Percentiles rank a stretch among this genome's conserved stretches.
Conservation (phyloP, 2,329 filamentous ascomycete species). For the Ploettnerulaceae sp. region DNA sequence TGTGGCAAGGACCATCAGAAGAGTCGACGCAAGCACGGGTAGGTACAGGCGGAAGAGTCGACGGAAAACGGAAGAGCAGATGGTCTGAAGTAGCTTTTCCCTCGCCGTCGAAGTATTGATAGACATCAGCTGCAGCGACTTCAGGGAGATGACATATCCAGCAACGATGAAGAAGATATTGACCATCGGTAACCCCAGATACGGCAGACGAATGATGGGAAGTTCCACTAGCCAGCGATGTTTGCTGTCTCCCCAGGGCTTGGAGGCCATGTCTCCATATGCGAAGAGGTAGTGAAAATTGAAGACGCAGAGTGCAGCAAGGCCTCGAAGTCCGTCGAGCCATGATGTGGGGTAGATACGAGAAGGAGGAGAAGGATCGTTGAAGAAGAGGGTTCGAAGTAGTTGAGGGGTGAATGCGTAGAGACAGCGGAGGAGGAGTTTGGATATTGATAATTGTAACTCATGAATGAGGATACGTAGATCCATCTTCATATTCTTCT, state of each 20-base stretch:
- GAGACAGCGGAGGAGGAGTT: too few relatives aligned
- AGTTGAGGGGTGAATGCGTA: neutral
- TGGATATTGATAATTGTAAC: neutral
- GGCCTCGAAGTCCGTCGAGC: constrained; percentile 1
- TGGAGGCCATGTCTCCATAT: too few relatives aligned
- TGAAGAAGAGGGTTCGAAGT: neutral
- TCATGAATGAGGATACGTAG: too few relatives aligned
- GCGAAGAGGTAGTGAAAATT: neutral
- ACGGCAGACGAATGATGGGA: neutral
- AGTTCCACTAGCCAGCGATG: neutral
- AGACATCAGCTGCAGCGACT: neutral
- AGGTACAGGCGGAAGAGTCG: neutral
- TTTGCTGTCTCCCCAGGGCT: neutral
- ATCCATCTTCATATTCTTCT: too few relatives aligned
- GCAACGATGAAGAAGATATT: neutral
- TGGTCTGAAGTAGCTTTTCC: neutral
- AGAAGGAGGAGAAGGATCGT: neutral
- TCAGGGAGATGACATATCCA: neutral
- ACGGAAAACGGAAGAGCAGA: neutral
- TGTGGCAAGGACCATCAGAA: neutral
- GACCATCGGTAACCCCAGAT: neutral
- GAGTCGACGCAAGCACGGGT: neutral
- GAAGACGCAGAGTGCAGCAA: neutral
- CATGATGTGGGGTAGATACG: neutral
- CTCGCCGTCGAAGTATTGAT: neutral